Evolutionary conservation across 139 green algal genomes (phyloP).

Genomic region (Limnomonas spitsbergensis): DNA sequence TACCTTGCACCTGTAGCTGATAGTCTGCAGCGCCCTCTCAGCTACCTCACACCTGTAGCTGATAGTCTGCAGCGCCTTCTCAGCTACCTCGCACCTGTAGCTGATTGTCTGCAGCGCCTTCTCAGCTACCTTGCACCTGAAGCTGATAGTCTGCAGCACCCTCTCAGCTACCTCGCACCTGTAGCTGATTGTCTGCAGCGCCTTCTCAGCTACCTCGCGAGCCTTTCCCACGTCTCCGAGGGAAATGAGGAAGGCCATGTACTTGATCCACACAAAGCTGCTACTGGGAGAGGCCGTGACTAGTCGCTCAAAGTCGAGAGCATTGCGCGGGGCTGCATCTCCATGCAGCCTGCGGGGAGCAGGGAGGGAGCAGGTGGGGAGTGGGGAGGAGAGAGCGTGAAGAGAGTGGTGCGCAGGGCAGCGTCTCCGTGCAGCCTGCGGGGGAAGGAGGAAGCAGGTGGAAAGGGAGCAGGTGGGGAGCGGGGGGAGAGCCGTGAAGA

Average conservation of each 20-base stretch:
- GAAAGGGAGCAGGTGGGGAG: too few relatives aligned
- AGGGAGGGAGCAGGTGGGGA: too few relatives aligned
- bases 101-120: too few relatives aligned
- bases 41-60: too few relatives aligned
- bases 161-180: conserved; percentile 20
- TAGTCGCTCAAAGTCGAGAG: conserved; percentile 79
- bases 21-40: too few relatives aligned
- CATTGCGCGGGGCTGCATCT: conserved; percentile 52
- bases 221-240: conserved; percentile 74
- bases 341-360: conserved; percentile 31
- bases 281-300: conserved; percentile 73
- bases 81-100: too few relatives aligned
- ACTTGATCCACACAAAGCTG: conserved; percentile 90
- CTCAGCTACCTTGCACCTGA: too few relatives aligned
- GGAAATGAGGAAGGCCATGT: conserved; percentile 87
- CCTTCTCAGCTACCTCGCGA: conserved; percentile 76
- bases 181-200: conserved; percentile 83
- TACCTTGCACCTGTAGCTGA: too few relatives aligned
- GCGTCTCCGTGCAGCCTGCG: conserved; percentile 30
- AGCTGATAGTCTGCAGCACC: too few relatives aligned
- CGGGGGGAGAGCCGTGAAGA: conserved; percentile 50
- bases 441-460: too few relatives aligned
- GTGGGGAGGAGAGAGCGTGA: too few relatives aligned
- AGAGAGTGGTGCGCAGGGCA: conserved; percentile 53
- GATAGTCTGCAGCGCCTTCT: too few relatives aligned